phyloP scores from a whole-genome alignment of 2,329 filamentous ascomycete genomes.

The Fusarium drepaniforme region DNA sequence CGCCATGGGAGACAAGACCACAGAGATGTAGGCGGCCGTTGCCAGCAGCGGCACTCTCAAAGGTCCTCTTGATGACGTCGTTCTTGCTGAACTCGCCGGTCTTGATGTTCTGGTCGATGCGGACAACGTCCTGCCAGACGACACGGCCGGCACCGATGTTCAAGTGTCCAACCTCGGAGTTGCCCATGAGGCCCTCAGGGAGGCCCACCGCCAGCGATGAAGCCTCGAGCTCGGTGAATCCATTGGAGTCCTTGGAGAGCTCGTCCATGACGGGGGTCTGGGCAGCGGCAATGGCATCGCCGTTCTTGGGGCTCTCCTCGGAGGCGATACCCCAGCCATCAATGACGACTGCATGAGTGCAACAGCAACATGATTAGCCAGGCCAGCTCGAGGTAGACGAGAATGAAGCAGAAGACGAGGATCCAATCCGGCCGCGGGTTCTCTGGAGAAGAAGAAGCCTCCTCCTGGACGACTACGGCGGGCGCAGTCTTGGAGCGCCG shows the following conservation, averaged over 20 bases:
- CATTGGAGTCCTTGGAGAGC: conserved; percentile 84
- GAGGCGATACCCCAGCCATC: conserved; percentile 96
- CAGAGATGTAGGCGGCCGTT: conserved; percentile 94
- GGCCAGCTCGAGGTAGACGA: conserved; percentile 68
- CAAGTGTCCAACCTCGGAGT: conserved; percentile 97
- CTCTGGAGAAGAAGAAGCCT: not conserved
- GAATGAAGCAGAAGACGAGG: conserved; percentile 62
- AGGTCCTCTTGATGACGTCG: conserved; percentile 80
- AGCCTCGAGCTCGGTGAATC: conserved; percentile 93
- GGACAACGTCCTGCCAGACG: conserved; percentile 98
- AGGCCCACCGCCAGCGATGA: conserved; percentile 96
- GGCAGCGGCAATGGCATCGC: conserved; percentile 95
- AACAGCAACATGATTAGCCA: conserved; percentile 71
- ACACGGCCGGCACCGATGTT: conserved; percentile 98
- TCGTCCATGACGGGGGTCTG: conserved; percentile 96
- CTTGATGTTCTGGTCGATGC: conserved; percentile 94
- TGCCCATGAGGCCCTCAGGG: conserved; percentile 97
- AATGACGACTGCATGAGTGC: conserved; percentile 84
- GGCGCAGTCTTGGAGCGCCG: conserved; percentile 38
- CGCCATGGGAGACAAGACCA: conserved; percentile 93
- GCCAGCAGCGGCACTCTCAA: conserved; percentile 84
- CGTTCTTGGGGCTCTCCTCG: conserved; percentile 83
- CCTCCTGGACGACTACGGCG: conserved; percentile 26
- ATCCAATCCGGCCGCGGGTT: conserved; percentile 50
- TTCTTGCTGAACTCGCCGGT: conserved; percentile 83